Evolutionary conservation across 116 monocot species (phyloP).

Genomic region (Thalassia testudinum): DNA sequence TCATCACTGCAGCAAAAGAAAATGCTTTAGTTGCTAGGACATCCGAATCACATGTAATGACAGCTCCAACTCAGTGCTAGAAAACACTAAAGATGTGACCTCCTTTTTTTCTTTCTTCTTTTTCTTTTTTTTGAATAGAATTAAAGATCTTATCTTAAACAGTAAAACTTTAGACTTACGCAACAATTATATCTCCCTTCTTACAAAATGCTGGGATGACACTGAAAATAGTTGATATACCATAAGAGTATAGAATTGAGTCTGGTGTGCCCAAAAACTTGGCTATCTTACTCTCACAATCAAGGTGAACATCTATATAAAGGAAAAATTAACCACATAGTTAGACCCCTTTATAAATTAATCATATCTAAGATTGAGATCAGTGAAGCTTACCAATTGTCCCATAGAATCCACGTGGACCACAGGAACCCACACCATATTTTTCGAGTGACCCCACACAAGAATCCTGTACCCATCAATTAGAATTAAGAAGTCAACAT

Average conservation of each 20-base stretch:
- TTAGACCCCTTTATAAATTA: neutral
- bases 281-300: conserved; percentile 82
- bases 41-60: no score
- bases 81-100: no score
- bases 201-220: conserved; percentile 98
- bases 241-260: conserved; percentile 91
- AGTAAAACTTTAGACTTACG: conserved; percentile 33
- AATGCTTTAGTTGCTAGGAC: neutral
- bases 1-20: conserved; percentile 50
- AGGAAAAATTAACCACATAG: neutral
- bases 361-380: neutral
- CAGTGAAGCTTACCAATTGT: conserved; percentile 50
- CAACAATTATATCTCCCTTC: conserved; percentile 97
- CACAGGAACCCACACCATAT: conserved; percentile 99
- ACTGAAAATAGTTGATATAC: conserved; percentile 97
- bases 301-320: conserved; percentile 81
- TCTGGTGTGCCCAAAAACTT: conserved; percentile 93
- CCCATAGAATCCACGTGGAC: conserved; percentile 93
- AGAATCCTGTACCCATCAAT: conserved; percentile 35
- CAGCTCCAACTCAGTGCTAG: no score
- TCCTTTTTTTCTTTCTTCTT: no score
- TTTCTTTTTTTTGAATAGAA: no score
- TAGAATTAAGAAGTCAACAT: neutral
- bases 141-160: neutral
- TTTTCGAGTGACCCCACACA: conserved; percentile 81